phyloP scores from a whole-genome alignment of 495 filamentous ascomycete species.

The Daldinia childiae region DNA sequence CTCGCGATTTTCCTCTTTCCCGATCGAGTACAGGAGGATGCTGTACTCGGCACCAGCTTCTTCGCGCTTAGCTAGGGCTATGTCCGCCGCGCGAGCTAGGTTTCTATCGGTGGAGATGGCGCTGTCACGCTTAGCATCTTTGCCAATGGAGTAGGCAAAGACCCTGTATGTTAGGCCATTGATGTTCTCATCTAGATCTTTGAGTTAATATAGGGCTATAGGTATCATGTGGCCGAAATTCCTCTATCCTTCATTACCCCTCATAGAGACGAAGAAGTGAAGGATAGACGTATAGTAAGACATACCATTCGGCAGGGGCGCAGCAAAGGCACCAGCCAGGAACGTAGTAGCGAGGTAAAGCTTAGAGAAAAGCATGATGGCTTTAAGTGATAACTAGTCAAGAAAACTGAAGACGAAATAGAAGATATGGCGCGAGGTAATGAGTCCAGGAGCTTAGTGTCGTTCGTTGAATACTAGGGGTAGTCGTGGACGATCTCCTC shows the following conservation, averaged over 20 bases:
- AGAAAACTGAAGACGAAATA: not conserved
- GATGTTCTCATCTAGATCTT: not conserved
- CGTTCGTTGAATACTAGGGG: not conserved
- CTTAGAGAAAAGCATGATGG: slow-evolving; percentile 25
- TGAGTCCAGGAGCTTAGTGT: not conserved
- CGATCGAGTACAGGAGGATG: no score
- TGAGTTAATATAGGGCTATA: not conserved
- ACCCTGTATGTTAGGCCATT: no score
- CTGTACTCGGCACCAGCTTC: no score
- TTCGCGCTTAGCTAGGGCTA: no score
- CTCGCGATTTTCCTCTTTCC: no score
- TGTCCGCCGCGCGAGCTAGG: no score
- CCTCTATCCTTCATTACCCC: not conserved
- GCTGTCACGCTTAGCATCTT: no score
- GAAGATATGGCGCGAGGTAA: not conserved
- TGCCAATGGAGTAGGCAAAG: no score
- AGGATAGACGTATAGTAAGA: not conserved
- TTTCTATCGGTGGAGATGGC: no score
- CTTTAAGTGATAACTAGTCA: not conserved
- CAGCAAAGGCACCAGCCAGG: slow-evolving; percentile 18
- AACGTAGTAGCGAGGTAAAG: slow-evolving; percentile 15
- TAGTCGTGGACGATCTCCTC: not conserved
- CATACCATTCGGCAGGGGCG: slow-evolving; percentile 20
- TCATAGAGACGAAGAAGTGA: not conserved
- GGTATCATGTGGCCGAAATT: not conserved